Percentiles rank a stretch among this genome's conserved stretches.
Evolutionary conservation across 306 rosid species (phyloP).

Genomic region (Biancaea sappan): DNA sequence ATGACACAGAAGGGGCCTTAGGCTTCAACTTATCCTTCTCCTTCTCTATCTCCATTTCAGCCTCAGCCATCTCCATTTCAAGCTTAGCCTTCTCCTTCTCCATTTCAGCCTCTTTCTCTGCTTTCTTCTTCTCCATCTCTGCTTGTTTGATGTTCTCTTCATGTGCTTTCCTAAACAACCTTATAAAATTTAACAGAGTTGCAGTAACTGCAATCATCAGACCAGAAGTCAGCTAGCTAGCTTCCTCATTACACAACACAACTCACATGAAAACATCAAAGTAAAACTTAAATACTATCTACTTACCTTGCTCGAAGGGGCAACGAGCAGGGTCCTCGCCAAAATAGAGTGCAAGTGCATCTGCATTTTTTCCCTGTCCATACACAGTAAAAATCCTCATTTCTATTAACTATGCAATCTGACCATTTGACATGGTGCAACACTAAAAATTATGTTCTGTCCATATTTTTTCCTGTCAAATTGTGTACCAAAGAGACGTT

Average conservation of each 20-base stretch:
- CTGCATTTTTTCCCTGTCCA: conserved; percentile 96
- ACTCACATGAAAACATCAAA: no score
- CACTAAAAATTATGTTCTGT: no score
- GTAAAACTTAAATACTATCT: background rate
- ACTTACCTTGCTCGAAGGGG: conserved; percentile 95
- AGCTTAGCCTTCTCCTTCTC: conserved; percentile 89
- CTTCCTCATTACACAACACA: no score
- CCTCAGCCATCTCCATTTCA: conserved; percentile 84
- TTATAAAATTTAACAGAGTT: conserved; percentile 75
- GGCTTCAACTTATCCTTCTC: conserved; percentile 87
- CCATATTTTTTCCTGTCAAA: no score
- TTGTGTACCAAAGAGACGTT: conserved; percentile 24
- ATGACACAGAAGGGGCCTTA: conserved; percentile 39
- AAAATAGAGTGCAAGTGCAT: conserved; percentile 87
- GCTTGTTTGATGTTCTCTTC: conserved; percentile 93
- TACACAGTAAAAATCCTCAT: conserved; percentile 34
- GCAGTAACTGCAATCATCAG: conserved; percentile 73
- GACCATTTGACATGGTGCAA: no score
- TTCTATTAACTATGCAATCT: no score
- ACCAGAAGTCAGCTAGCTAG: no score
- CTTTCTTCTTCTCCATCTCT: conserved; percentile 89
- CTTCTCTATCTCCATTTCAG: conserved; percentile 88
- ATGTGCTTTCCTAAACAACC: conserved; percentile 92
- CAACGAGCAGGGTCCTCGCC: conserved; percentile 92
- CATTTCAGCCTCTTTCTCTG: conserved; percentile 87